Base-by-base conservation (phyloP, 1,284 basidiomycete genomes). In the Amylostereum areolatum region DNA sequence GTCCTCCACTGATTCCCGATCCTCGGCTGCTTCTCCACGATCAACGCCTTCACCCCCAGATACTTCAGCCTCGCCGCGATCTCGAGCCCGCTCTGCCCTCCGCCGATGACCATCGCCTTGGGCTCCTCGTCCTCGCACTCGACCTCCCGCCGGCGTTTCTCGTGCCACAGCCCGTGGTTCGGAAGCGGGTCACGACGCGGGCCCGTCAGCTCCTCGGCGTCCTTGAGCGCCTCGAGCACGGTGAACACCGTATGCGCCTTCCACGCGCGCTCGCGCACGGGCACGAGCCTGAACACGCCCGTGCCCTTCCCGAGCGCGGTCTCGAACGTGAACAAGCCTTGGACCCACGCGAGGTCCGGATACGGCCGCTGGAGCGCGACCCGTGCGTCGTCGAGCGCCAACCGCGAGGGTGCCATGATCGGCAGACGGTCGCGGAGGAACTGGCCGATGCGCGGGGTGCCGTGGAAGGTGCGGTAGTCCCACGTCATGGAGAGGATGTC, bases 61-160 rank as follows among this genome's bases (percentile, higher is more conserved):
- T 69, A 62, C 59, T 80, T 80, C 50, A 85, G 66, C 42, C 80
- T 67, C 35, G 83, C 84, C 3, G 80, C 81, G 10, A 78, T 59
- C 3, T 72, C 77, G 31, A 89, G 62, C 6, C 85, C 85, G 47
- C 76, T 75, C 62, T 88, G 85, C 0, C 84, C 84, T 8, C 25
- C 37, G n/a, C 37, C 37, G 6, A 39, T n/a, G 37, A 39, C 37
- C 2, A 39, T 5, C n/a, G 27, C 37, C 37, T 43, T 11, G 0
- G 74, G 74, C 39, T 72, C 67, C 24, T 53, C 44, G 36, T 68
- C 68, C 31, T 56, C 60, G 54, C 72, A 77, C 45, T 66, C 66
- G 28, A 57, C 53, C 62, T 79, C 77, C 35, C 64, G 63, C 40
- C 60, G 62, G 8, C 74, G 65, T 52, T 66, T 61, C 27, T 63